These are phyloP conservation scores for Graphium sp. DNA, from an alignment of 2,329 filamentous ascomycete genomes.

Conservation along the genomic window DNA sequence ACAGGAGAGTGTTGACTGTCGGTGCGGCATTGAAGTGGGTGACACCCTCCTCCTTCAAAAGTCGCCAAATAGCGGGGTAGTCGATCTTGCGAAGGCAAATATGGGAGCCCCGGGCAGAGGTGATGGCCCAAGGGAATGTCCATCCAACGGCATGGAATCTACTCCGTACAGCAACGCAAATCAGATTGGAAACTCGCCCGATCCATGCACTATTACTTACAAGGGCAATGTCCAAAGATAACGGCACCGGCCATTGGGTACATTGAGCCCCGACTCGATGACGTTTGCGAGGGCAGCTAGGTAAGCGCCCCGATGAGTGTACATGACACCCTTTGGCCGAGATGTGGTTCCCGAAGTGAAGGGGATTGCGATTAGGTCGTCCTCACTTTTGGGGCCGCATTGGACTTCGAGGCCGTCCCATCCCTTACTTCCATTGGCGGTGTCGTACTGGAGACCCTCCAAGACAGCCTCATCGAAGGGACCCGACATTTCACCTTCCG, in stretches of 20 bases:
- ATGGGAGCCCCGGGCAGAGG: constrained; percentile 83
- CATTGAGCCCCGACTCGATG: constrained; percentile 75
- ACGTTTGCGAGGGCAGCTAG: constrained; percentile 73
- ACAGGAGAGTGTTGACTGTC: constrained; percentile 89
- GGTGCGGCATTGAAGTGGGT: constrained; percentile 95
- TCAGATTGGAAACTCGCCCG: background rate
- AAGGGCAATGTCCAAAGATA: constrained; percentile 90
- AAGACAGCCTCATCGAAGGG: constrained; percentile 72
- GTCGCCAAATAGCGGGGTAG: constrained; percentile 79
- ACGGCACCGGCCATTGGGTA: constrained; percentile 48
- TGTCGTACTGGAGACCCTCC: constrained; percentile 63
- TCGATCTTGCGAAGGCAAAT: constrained; percentile 91
- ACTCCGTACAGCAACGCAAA: background rate
- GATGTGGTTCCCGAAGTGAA: constrained; percentile 94
- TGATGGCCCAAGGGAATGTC: constrained; percentile 90
- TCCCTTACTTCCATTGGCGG: constrained; percentile 43
- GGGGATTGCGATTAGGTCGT: constrained; percentile 69
- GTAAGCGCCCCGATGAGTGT: constrained; percentile 77
- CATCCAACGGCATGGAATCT: constrained; percentile 56
- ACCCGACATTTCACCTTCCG: constrained; percentile 55
- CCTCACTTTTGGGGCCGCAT: constrained; percentile 56
- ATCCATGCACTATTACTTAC: constrained; percentile 34
- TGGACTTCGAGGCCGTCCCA: constrained; percentile 66
- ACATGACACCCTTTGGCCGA: constrained; percentile 81
- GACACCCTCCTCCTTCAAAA: constrained; percentile 72